Conservation (phyloP, 2,329 filamentous ascomycete genomes). For the Fusarium sp. region DNA sequence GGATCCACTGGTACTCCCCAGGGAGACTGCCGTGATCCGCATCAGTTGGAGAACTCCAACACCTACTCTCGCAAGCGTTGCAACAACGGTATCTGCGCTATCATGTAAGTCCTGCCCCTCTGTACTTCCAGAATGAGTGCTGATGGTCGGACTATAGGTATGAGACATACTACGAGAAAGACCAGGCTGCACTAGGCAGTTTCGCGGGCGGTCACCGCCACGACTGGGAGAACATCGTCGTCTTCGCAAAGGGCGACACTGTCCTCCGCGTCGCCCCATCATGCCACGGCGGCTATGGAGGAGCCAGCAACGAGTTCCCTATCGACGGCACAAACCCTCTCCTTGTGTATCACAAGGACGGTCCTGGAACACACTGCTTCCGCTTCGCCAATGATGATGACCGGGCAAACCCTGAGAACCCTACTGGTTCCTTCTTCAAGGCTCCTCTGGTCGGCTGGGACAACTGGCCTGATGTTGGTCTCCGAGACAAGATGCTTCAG, state of each 20-base stretch:
- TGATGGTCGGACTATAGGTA: constrained; percentile 19
- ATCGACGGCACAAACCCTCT: constrained; percentile 37
- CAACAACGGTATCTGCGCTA: constrained; percentile 51
- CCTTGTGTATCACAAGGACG: constrained; percentile 50
- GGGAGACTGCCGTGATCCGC: constrained; percentile 48
- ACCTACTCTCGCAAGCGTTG: constrained; percentile 49
- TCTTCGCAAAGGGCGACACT: constrained; percentile 47
- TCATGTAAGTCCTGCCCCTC: constrained; percentile 37
- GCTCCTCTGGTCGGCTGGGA: constrained; percentile 48
- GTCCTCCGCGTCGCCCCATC: constrained; percentile 48
- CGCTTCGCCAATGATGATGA: constrained; percentile 48
- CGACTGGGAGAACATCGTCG: constrained; percentile 57
- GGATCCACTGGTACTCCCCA: constrained; percentile 46
- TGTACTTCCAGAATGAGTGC: rapidly evolving
- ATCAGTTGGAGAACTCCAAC: constrained; percentile 49
- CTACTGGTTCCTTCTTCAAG: constrained; percentile 40
- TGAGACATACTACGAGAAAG: constrained; percentile 59
- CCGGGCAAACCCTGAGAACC: constrained; percentile 43
- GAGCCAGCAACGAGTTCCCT: constrained; percentile 41
- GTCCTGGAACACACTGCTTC: constrained; percentile 47
- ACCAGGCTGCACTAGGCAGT: constrained; percentile 51
- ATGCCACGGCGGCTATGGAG: constrained; percentile 44
- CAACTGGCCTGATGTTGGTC: constrained; percentile 42
- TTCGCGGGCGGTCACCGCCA: constrained; percentile 53
- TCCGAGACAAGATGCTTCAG: constrained; percentile 44